phyloP scores from a whole-genome alignment of 2,329 filamentous ascomycete genomes.

The Aureobasidium zeae region DNA sequence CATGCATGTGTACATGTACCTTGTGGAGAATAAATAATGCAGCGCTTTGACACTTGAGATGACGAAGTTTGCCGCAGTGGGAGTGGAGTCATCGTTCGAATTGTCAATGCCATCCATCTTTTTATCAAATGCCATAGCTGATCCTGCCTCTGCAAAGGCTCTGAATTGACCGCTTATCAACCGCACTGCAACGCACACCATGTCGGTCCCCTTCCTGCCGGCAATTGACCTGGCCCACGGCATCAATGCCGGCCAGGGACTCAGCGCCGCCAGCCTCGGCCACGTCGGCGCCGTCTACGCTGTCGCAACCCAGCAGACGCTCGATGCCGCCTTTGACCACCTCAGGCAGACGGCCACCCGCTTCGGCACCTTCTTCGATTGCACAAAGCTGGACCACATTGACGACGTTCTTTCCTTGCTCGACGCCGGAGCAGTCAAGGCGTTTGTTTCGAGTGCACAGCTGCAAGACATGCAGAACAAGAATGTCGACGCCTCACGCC shows the following conservation, averaged over 20 bases:
- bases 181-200: too few species aligned
- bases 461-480: constrained; percentile 48
- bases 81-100: too few species aligned
- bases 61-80: too few species aligned
- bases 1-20: too few species aligned
- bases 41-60: too few species aligned
- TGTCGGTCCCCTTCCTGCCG: constrained; percentile 40
- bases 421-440: constrained; percentile 73
- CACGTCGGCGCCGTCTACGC: constrained; percentile 52
- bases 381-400: constrained; percentile 54
- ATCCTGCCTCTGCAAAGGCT: neutral
- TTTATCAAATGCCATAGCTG: too few species aligned
- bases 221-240: constrained; percentile 40
- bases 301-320: constrained; percentile 36
- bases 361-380: constrained; percentile 65
- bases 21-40: too few species aligned
- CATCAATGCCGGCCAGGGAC: constrained; percentile 39
- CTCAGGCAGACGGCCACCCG: constrained; percentile 48
- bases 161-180: too few species aligned
- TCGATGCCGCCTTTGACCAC: constrained; percentile 43
- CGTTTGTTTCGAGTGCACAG: constrained; percentile 68
- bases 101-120: too few species aligned
- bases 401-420: constrained; percentile 73
- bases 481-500: constrained; percentile 45
- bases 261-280: constrained; percentile 43